Conservation (phyloP, 495 filamentous ascomycete genomes). For the Tuber magnatum region DNA sequence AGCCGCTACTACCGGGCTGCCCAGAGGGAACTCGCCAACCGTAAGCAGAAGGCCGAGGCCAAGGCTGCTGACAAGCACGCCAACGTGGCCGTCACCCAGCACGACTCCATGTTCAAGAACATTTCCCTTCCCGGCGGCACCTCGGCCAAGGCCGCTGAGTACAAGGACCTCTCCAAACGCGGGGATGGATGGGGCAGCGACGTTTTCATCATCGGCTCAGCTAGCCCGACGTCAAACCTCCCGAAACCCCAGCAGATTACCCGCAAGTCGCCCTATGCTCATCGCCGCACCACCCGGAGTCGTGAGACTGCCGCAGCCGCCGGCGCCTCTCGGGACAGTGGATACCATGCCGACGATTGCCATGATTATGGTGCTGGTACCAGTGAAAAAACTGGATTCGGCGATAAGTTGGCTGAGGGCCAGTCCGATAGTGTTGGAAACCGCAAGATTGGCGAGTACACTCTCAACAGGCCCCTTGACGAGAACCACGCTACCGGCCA, state of each 20-base stretch:
- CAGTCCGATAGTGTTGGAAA: constrained; percentile 17
- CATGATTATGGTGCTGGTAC: constrained; percentile 4
- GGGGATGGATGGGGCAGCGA: constrained; percentile 93
- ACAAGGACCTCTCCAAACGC: constrained; percentile 76
- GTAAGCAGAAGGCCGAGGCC: constrained; percentile 63
- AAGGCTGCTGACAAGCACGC: constrained; percentile 65
- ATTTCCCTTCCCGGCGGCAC: constrained; percentile 85
- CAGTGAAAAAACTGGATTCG: constrained; percentile 16
- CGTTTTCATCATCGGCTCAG: constrained; percentile 82
- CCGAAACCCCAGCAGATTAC: constrained; percentile 56
- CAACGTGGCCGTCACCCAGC: constrained; percentile 77
- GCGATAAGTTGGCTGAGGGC: constrained; percentile 19
- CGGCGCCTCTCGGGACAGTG: constrained; percentile 33
- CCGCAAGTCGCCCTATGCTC: constrained; percentile 53
- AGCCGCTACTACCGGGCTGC: constrained; percentile 68
- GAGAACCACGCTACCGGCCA: constrained; percentile 14
- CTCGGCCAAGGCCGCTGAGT: constrained; percentile 89
- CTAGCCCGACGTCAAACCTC: constrained; percentile 62
- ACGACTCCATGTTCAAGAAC: constrained; percentile 84
- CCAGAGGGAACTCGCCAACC: constrained; percentile 64
- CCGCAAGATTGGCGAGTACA: constrained; percentile 20
- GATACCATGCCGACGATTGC: constrained; percentile 24
- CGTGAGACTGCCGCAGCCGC: constrained; percentile 24
- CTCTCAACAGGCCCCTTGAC: constrained; percentile 19
- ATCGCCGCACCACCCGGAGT: constrained; percentile 13